Conservation (phyloP, 2,329 filamentous ascomycete genomes). For the Emergomyces orientalis region DNA sequence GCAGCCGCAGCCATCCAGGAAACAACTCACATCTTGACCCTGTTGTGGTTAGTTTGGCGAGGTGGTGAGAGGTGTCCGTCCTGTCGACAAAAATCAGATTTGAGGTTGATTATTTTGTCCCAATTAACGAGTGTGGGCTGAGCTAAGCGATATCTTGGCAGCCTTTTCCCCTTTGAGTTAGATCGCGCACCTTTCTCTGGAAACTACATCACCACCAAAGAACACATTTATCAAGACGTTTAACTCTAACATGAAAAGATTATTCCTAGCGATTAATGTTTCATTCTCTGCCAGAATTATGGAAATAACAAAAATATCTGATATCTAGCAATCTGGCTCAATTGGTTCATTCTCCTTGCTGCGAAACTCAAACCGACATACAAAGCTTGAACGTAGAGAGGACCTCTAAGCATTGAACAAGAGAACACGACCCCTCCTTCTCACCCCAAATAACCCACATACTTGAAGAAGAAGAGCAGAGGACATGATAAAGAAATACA, state of each 20-base stretch:
- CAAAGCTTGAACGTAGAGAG: too few relatives aligned
- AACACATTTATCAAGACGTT: too few relatives aligned
- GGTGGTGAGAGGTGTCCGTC: constrained; percentile 31
- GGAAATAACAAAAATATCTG: neutral
- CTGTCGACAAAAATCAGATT: constrained; percentile 26
- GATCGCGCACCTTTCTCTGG: too few relatives aligned
- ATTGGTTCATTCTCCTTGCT: too few relatives aligned
- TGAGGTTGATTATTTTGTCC: constrained; percentile 29
- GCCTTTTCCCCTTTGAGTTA: constrained; percentile 12
- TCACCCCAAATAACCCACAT: too few relatives aligned
- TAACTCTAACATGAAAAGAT: too few relatives aligned
- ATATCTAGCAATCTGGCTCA: neutral
- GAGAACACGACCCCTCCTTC: too few relatives aligned
- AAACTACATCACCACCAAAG: too few relatives aligned
- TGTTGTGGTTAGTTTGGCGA: constrained; percentile 40
- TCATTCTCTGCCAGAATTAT: neutral
- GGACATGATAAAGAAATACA: neutral
- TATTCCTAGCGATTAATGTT: neutral
- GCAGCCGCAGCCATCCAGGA: neutral
- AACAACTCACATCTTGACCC: constrained; percentile 40
- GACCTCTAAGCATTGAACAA: too few relatives aligned
- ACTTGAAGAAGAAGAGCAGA: too few relatives aligned
- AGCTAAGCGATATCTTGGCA: constrained; percentile 33
- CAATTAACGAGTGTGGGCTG: constrained; percentile 36
- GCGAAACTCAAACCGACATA: too few relatives aligned